A percentile compares a stretch with the other conserved stretches of the same genome.
phyloP scores from a whole-genome alignment of 352 stramenopile genomes.

The Globisporangium alternatum region DNA sequence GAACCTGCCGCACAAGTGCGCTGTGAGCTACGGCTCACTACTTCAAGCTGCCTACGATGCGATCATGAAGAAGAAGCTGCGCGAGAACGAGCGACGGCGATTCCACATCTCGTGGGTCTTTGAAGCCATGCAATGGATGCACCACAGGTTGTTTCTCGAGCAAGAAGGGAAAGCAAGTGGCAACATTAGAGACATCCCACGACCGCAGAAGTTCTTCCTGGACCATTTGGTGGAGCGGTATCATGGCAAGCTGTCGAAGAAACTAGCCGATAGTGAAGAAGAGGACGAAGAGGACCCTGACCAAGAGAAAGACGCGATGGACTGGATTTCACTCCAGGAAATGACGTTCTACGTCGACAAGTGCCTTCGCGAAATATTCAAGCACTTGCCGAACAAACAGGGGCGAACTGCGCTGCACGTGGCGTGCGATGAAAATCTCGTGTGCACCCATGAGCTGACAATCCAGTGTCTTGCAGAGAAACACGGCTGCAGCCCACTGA shows the following conservation, averaged over 20 bases:
- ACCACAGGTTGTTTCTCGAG: conserved; percentile 31
- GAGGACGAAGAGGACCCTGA: conserved; percentile 21
- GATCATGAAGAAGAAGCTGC: conserved; percentile 59
- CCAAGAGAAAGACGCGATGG: conserved; percentile 30
- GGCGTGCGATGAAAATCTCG: conserved; percentile 77
- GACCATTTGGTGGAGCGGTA: conserved; percentile 47
- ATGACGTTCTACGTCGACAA: conserved; percentile 65
- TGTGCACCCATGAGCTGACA: conserved; percentile 71
- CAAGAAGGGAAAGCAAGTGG: not conserved
- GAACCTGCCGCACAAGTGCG: conserved; percentile 27
- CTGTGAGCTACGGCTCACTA: conserved; percentile 33
- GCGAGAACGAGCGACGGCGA: conserved; percentile 55
- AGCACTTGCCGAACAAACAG: conserved; percentile 60
- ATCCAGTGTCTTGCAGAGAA: conserved; percentile 52
- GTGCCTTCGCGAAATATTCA: conserved; percentile 59
- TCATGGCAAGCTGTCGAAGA: conserved; percentile 29
- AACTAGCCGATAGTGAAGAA: conserved; percentile 23
- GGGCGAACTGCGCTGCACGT: conserved; percentile 66
- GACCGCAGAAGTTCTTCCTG: conserved; percentile 38
- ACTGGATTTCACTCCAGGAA: conserved; percentile 48
- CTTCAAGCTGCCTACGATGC: conserved; percentile 37
- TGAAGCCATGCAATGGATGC: conserved; percentile 46
- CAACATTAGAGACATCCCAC: conserved; percentile 12
- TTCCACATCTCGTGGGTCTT: conserved; percentile 66
- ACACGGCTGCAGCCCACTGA: conserved; percentile 50